A percentile compares a stretch with the other conserved stretches of the same genome.
phyloP scores from a whole-genome alignment of 139 green algal genomes.

The Eudorina sp. region DNA sequence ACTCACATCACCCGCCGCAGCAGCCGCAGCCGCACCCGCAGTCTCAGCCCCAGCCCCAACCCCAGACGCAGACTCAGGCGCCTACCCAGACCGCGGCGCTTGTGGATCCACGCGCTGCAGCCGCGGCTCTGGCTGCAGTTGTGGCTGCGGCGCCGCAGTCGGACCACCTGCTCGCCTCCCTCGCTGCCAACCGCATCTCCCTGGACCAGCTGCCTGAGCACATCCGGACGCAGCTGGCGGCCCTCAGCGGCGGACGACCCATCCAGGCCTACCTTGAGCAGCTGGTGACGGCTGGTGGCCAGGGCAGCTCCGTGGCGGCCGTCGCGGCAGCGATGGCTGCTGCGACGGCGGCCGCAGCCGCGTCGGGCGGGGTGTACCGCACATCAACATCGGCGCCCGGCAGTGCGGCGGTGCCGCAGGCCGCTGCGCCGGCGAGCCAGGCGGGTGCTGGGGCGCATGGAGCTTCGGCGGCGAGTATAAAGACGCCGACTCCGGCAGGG shows the following conservation, averaged over 20 bases:
- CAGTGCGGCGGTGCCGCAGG: too few relatives aligned
- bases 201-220: slow-evolving; percentile 46
- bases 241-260: slow-evolving; percentile 8
- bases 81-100: too few relatives aligned
- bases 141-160: background rate
- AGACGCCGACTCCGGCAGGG: background rate
- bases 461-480: background rate
- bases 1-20: too few relatives aligned
- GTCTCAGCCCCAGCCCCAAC: too few relatives aligned
- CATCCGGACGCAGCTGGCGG: slow-evolving; percentile 1
- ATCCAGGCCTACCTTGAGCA: slow-evolving; percentile 24
- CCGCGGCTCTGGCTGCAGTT: background rate
- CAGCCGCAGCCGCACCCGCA: background rate
- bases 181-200: slow-evolving; percentile 17
- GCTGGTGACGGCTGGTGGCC: background rate
- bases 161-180: slow-evolving; percentile 30
- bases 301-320: background rate
- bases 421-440: too few relatives aligned
- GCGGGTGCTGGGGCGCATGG: too few relatives aligned
- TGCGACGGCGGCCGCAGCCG: background rate
- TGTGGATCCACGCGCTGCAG: background rate
- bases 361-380: background rate
- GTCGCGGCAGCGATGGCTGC: background rate
- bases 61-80: too few relatives aligned
- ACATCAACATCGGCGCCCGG: background rate